These are phyloP conservation scores for Mucor circinelloides DNA, from an alignment of 371 early-diverging fungal genomes.

Conservation along the genomic window DNA sequence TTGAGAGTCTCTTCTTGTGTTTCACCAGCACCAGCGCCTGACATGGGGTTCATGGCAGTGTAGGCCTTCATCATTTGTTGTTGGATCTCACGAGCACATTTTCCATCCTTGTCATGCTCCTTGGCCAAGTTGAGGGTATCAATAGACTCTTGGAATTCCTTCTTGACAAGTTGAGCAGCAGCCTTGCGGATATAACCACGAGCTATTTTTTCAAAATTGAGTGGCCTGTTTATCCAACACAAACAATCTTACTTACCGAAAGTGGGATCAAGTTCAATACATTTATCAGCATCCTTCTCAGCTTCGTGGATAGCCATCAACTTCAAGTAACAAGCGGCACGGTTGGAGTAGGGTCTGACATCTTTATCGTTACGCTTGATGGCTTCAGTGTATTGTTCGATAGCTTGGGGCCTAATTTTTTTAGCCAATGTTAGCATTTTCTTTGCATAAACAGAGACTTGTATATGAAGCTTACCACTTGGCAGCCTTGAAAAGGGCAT, in stretches of 20 bases:
- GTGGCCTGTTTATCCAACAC: not conserved
- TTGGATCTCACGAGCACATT: slow-evolving; percentile 83
- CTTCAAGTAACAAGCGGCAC: slow-evolving; percentile 96
- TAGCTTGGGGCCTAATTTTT: slow-evolving; percentile 73
- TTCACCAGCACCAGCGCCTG: slow-evolving; percentile 47
- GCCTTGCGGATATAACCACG: slow-evolving; percentile 98
- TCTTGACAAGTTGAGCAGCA: slow-evolving; percentile 85
- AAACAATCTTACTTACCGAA: slow-evolving; percentile 67
- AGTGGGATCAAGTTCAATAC: slow-evolving; percentile 84
- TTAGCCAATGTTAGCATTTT: not conserved
- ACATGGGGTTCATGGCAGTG: slow-evolving; percentile 70
- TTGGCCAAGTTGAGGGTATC: slow-evolving; percentile 84
- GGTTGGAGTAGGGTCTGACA: slow-evolving; percentile 92
- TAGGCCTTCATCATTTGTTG: slow-evolving; percentile 80
- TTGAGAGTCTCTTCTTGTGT: slow-evolving; percentile 81
- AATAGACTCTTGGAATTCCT: slow-evolving; percentile 84
- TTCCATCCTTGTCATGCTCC: slow-evolving; percentile 80
- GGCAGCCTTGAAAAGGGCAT: slow-evolving; percentile 88
- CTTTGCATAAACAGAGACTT: not conserved
- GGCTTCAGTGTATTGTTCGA: slow-evolving; percentile 94
- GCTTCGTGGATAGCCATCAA: slow-evolving; percentile 94
- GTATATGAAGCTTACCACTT: slow-evolving; percentile 55
- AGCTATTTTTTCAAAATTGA: slow-evolving; percentile 32
- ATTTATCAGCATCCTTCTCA: slow-evolving; percentile 91
- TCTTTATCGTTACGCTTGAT: slow-evolving; percentile 95